Evolutionary conservation across 1,284 basidiomycete species (phyloP).

Genomic region (Cryptococcus sp.): DNA sequence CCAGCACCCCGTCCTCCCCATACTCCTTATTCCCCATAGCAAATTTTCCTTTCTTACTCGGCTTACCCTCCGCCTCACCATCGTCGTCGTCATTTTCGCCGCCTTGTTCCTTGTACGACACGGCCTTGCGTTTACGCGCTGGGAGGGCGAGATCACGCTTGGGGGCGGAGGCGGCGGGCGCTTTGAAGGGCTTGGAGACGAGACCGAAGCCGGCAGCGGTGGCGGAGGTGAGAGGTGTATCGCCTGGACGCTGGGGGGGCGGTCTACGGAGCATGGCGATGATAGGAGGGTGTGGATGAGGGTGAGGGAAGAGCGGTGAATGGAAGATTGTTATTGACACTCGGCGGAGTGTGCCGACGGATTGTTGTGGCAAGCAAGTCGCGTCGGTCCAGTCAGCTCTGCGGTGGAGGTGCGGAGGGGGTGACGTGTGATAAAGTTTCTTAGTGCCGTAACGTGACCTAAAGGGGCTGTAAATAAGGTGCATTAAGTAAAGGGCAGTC

Average conservation of each 20-base stretch:
- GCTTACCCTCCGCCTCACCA: constrained; percentile 38
- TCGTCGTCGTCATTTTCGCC: constrained; percentile 57
- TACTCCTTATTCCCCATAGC: constrained; percentile 53
- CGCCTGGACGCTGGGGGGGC: constrained; percentile 27
- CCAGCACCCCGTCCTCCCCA: constrained; percentile 49
- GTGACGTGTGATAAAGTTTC: background rate
- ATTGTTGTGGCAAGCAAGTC: background rate
- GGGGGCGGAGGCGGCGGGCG: constrained; percentile 57
- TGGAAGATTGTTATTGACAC: background rate
- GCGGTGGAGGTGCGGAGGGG: background rate
- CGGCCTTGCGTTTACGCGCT: constrained; percentile 72
- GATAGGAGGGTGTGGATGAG: background rate
- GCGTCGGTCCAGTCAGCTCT: constrained; percentile 3
- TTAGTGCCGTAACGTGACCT: background rate
- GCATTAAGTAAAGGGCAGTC: background rate
- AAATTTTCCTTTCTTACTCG: constrained; percentile 57
- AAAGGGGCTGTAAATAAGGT: background rate
- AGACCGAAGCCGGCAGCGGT: constrained; percentile 47
- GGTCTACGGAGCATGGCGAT: constrained; percentile 34
- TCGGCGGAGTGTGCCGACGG: background rate
- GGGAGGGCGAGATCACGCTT: constrained; percentile 60
- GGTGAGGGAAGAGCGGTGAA: background rate
- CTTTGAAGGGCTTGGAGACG: constrained; percentile 67
- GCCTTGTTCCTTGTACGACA: constrained; percentile 67
- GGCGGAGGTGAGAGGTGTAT: constrained; percentile 35